Percentiles rank a stretch among this genome's conserved stretches.
Conservation (phyloP, 768 basidiomycete species). For the Daedaleopsis nitida region DNA sequence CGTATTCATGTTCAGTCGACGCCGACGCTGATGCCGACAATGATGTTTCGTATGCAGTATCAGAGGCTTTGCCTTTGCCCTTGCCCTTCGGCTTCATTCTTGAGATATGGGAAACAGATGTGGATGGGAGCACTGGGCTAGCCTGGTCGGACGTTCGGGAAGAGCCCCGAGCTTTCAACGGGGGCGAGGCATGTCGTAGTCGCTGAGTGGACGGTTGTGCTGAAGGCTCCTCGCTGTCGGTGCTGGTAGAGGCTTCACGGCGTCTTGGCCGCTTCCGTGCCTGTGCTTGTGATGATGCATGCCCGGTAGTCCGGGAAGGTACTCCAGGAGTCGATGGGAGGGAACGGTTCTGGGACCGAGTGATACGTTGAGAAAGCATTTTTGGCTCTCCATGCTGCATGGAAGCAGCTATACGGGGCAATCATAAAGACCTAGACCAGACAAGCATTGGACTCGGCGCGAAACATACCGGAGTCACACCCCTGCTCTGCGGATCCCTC, state of each 20-base stretch:
- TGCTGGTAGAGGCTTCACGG: conserved; percentile 1
- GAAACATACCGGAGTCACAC: neutral
- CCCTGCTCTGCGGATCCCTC: neutral
- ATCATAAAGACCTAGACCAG: neutral
- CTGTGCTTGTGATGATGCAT: conserved; percentile 1
- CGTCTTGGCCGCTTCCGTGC: neutral
- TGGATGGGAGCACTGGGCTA: neutral
- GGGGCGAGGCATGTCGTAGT: neutral
- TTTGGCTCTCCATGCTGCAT: neutral
- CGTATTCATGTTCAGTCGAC: neutral
- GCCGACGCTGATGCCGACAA: neutral
- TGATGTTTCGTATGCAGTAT: conserved; percentile 3
- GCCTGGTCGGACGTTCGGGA: neutral
- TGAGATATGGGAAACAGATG: conserved; percentile 3
- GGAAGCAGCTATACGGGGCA: neutral
- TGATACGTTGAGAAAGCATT: neutral
- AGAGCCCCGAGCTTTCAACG: neutral
- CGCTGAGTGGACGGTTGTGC: neutral
- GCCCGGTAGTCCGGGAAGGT: conserved; percentile 3
- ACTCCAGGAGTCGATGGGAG: neutral
- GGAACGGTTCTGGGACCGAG: conserved; percentile 11
- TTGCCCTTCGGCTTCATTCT: neutral
- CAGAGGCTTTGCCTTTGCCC: conserved; percentile 3
- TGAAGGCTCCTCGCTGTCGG: neutral
- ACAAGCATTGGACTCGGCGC: neutral